Percentiles rank a stretch among this genome's conserved stretches.
phyloP scores from a whole-genome alignment of 106 monocot species.

The Alisma plantagoaquatica region DNA sequence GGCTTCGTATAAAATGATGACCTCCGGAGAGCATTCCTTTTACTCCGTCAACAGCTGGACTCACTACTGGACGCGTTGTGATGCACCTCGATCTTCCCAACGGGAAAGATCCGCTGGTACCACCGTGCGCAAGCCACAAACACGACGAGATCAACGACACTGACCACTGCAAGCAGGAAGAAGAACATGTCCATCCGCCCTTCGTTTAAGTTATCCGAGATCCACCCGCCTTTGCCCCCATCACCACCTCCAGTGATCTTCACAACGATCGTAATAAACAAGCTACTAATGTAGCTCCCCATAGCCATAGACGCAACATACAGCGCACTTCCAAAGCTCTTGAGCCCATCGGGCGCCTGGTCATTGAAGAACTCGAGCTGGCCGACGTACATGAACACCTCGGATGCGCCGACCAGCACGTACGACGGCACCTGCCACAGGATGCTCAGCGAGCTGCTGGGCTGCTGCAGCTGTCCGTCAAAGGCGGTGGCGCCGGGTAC shows the following conservation, averaged over 20 bases:
- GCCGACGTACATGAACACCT: conserved; percentile 19
- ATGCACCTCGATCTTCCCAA: too few relatives aligned
- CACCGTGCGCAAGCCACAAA: conserved; percentile 4
- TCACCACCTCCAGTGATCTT: neutral
- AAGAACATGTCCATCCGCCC: conserved; percentile 16
- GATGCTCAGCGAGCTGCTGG: conserved; percentile 11
- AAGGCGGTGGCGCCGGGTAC: too few relatives aligned
- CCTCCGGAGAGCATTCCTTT: too few relatives aligned
- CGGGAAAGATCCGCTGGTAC: conserved; percentile 3
- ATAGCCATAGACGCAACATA: conserved; percentile 7
- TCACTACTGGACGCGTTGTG: too few relatives aligned
- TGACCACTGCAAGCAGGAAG: conserved; percentile 13
- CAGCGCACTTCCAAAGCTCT: conserved; percentile 20
- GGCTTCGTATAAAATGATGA: too few relatives aligned
- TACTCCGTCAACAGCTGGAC: too few relatives aligned
- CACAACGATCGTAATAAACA: conserved; percentile 8
- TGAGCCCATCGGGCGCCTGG: conserved; percentile 11
- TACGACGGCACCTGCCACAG: conserved; percentile 33
- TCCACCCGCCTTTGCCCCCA: conserved; percentile 9
- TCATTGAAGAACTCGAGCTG: conserved; percentile 14
- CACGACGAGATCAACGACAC: neutral
- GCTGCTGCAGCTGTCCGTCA: too few relatives aligned
- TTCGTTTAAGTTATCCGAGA: conserved; percentile 11
- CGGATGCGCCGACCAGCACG: conserved; percentile 15
- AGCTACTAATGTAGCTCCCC: conserved; percentile 14